Conservation (phyloP, 2,329 filamentous ascomycete genomes). For the Penicillium thymicola region DNA sequence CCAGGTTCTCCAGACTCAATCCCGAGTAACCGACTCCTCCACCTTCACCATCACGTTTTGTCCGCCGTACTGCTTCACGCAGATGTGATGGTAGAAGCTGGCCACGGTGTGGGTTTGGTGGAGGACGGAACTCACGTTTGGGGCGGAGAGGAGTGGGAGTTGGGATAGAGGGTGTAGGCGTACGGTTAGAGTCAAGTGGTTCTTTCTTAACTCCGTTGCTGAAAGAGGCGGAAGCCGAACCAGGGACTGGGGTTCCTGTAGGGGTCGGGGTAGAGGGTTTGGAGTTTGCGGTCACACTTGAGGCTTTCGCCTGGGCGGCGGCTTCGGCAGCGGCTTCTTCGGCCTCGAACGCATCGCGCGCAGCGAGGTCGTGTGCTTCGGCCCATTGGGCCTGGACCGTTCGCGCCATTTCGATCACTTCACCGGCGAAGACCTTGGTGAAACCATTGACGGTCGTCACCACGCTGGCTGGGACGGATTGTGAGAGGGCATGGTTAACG, state of each 20-base stretch:
- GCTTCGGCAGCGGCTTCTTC: slow-evolving; percentile 55
- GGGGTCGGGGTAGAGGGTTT: slow-evolving; percentile 16
- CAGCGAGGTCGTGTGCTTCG: slow-evolving; percentile 51
- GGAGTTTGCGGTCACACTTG: slow-evolving; percentile 16
- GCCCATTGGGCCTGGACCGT: slow-evolving; percentile 57
- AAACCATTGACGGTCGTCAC: slow-evolving; percentile 63
- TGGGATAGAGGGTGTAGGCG: slow-evolving; percentile 10
- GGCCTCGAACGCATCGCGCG: slow-evolving; percentile 54
- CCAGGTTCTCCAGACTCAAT: slow-evolving; percentile 46
- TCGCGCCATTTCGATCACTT: slow-evolving; percentile 62
- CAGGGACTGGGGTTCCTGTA: slow-evolving; percentile 10
- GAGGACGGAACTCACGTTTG: slow-evolving; percentile 34
- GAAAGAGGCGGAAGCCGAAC: neutral
- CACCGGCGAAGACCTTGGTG: slow-evolving; percentile 64
- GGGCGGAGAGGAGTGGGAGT: slow-evolving; percentile 18
- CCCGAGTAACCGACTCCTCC: slow-evolving; percentile 49
- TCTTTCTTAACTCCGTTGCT: slow-evolving; percentile 27
- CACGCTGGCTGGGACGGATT: slow-evolving; percentile 63
- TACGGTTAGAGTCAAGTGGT: slow-evolving; percentile 18
- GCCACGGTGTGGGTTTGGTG: slow-evolving; percentile 47
- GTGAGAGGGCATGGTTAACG: slow-evolving; percentile 65
- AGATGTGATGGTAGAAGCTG: slow-evolving; percentile 49
- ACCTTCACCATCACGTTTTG: slow-evolving; percentile 49
- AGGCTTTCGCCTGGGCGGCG: slow-evolving; percentile 29
- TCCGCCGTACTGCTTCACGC: slow-evolving; percentile 49